Conservation (phyloP, 2,329 filamentous ascomycete genomes). For the Aspergillus sp. region DNA sequence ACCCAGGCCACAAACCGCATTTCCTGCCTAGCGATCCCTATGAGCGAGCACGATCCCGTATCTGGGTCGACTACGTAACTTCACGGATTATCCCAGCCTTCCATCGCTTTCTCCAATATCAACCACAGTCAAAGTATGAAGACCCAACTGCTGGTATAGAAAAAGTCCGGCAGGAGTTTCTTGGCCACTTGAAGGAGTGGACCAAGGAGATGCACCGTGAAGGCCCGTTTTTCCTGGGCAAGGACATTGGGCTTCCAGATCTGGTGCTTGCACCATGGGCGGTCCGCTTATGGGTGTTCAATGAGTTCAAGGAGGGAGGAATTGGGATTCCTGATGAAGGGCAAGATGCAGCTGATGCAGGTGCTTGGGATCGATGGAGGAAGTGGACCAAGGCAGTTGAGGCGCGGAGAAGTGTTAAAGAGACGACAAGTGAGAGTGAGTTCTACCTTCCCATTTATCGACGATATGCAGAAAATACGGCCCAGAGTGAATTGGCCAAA, state of each 20-base stretch:
- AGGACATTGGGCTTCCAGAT: slow-evolving; percentile 62
- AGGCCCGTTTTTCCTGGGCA: slow-evolving; percentile 66
- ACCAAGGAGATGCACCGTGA: slow-evolving; percentile 55
- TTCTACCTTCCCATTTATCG: slow-evolving; percentile 66
- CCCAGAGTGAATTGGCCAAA: slow-evolving; percentile 57
- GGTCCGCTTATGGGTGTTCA: slow-evolving; percentile 66
- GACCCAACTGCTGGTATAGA: slow-evolving; percentile 38
- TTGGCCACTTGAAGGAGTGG: slow-evolving; percentile 56
- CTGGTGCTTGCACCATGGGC: slow-evolving; percentile 70
- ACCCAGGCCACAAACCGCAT: slow-evolving; percentile 44
- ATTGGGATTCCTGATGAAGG: slow-evolving; percentile 47
- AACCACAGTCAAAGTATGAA: slow-evolving; percentile 24
- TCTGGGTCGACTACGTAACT: slow-evolving; percentile 72
- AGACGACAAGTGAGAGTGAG: slow-evolving; percentile 64
- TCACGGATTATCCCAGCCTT: slow-evolving; percentile 64
- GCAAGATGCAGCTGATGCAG: slow-evolving; percentile 49
- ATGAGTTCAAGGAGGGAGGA: slow-evolving; percentile 63
- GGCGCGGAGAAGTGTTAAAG: slow-evolving; percentile 56
- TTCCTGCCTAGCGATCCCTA: slow-evolving; percentile 61
- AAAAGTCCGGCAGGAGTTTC: slow-evolving; percentile 55
- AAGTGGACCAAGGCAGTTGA: slow-evolving; percentile 59
- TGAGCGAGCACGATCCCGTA: slow-evolving; percentile 58
- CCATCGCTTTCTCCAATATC: slow-evolving; percentile 56
- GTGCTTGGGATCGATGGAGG: slow-evolving; percentile 61
- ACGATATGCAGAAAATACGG: slow-evolving; percentile 62